These are phyloP conservation scores for Pleurotus djamor DNA, from an alignment of 768 basidiomycete species.

Conservation along the genomic window DNA sequence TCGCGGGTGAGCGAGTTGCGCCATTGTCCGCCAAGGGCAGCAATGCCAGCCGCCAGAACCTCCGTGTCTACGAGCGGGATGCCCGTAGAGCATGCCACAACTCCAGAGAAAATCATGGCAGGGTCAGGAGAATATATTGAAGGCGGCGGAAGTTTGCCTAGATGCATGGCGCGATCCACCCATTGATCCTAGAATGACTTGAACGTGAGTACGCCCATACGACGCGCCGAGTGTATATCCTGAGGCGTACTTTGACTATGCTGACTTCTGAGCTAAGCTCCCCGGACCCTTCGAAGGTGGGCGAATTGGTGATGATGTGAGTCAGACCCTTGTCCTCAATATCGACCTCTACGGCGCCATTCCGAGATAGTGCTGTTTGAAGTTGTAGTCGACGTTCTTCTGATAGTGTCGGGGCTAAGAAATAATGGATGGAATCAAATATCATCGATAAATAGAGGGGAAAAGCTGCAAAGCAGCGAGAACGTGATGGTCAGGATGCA, in stretches of 20 bases:
- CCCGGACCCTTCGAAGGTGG: constrained; percentile 54
- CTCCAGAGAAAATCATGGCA: constrained; percentile 76
- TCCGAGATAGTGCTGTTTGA: constrained; percentile 41
- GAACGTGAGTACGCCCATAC: background rate
- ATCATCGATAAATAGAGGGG: background rate
- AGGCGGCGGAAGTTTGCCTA: constrained; percentile 57
- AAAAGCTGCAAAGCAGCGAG: background rate
- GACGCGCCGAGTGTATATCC: background rate
- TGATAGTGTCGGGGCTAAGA: constrained; percentile 48
- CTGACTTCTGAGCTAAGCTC: constrained; percentile 27
- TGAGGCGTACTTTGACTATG: constrained; percentile 34
- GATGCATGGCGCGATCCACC: constrained; percentile 64
- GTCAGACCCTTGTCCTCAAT: constrained; percentile 37
- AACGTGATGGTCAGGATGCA: no score
- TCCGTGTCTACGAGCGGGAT: constrained; percentile 69
- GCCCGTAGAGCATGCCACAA: constrained; percentile 70
- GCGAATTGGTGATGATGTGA: constrained; percentile 56
- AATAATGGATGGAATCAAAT: constrained; percentile 43
- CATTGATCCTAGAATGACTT: constrained; percentile 48
- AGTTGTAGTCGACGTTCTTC: constrained; percentile 40
- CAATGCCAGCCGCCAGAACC: constrained; percentile 69
- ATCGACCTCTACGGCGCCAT: constrained; percentile 42
- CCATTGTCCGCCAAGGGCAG: constrained; percentile 81
- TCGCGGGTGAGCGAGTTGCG: constrained; percentile 74
- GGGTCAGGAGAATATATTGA: constrained; percentile 77